phyloP scores from a whole-genome alignment of 495 filamentous ascomycete genomes.

The Letharia columbiana region DNA sequence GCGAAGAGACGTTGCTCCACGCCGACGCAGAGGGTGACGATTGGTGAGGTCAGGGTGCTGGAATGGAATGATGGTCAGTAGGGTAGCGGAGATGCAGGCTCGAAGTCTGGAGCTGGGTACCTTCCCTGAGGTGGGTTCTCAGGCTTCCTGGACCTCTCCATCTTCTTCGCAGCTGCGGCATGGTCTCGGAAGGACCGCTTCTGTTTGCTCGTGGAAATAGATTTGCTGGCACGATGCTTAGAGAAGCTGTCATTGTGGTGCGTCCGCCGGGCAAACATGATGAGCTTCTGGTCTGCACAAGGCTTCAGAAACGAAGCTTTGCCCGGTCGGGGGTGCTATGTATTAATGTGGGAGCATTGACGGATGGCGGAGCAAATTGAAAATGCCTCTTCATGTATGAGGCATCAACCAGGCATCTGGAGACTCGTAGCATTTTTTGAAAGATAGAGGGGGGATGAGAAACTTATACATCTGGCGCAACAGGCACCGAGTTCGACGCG shows the following conservation, averaged over 20 bases:
- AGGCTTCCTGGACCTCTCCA: conserved; percentile 28
- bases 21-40: conserved; percentile 74
- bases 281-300: conserved; percentile 8
- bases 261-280: conserved; percentile 23
- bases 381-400: conserved; percentile 19
- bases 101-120: conserved; percentile 28
- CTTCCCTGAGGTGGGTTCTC: conserved; percentile 31
- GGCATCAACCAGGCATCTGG: conserved; percentile 19
- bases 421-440: conserved; percentile 12
- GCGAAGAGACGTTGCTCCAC: conserved; percentile 76
- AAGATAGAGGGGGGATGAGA: conserved; percentile 8
- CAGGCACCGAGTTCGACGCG: conserved; percentile 12
- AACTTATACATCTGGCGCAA: conserved; percentile 19
- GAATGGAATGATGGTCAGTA: background rate
- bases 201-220: conserved; percentile 27
- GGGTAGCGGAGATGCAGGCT: conserved; percentile 1
- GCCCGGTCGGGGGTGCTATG: conserved; percentile 10
- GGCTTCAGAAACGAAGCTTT: conserved; percentile 12
- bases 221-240: conserved; percentile 41
- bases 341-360: conserved; percentile 12
- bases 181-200: conserved; percentile 30
- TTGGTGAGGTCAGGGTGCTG: conserved; percentile 56
- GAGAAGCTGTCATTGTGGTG: conserved; percentile 37
- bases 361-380: conserved; percentile 1
- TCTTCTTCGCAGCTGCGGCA: conserved; percentile 27